Percentiles rank a stretch among this genome's conserved stretches.
These are phyloP conservation scores for Carpinus fangiana DNA, from an alignment of 306 rosid species.

Conservation along the genomic window DNA sequence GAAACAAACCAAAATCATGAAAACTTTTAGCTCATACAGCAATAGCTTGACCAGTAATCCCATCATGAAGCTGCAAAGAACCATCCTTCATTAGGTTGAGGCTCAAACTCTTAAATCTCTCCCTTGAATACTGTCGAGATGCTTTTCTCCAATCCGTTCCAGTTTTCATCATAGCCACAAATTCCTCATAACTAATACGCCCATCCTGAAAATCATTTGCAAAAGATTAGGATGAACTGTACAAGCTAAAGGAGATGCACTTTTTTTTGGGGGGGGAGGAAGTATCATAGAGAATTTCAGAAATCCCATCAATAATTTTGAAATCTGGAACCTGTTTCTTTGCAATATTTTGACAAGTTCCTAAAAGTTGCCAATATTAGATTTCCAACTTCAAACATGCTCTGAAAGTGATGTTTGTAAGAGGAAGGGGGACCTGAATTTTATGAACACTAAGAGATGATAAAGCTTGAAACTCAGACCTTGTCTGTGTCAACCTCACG, in stretches of 20 bases:
- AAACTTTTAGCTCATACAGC: slow-evolving; percentile 55
- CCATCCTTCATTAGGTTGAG: slow-evolving; percentile 96
- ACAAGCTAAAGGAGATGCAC: neutral
- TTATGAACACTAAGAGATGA: slow-evolving; percentile 15
- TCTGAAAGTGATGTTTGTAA: neutral
- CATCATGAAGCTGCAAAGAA: slow-evolving; percentile 92
- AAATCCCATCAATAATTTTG: neutral
- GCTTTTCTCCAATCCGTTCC: slow-evolving; percentile 99
- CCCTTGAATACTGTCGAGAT: slow-evolving; percentile 95
- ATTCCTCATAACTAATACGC: slow-evolving; percentile 87
- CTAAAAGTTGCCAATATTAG: neutral
- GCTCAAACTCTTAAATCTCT: slow-evolving; percentile 97
- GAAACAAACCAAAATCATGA: slow-evolving; percentile 28
- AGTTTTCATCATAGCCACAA: slow-evolving; percentile 96
- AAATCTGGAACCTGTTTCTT: neutral
- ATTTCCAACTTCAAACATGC: slow-evolving; percentile 10
- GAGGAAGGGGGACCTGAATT: slow-evolving; percentile 5
- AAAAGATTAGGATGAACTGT: neutral
- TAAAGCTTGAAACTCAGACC: slow-evolving; percentile 53
- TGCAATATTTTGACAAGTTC: neutral
- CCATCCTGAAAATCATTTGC: slow-evolving; percentile 61
- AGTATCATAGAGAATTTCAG: neutral
- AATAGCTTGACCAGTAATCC: slow-evolving; percentile 75
- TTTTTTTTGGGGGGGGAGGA: neutral
- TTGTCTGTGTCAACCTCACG: slow-evolving; percentile 96